Evolutionary conservation across 1,284 basidiomycete genomes (phyloP), one percentile per base, ranked within the genome.

Genomic region (Ustilago xerochloae): DNA sequence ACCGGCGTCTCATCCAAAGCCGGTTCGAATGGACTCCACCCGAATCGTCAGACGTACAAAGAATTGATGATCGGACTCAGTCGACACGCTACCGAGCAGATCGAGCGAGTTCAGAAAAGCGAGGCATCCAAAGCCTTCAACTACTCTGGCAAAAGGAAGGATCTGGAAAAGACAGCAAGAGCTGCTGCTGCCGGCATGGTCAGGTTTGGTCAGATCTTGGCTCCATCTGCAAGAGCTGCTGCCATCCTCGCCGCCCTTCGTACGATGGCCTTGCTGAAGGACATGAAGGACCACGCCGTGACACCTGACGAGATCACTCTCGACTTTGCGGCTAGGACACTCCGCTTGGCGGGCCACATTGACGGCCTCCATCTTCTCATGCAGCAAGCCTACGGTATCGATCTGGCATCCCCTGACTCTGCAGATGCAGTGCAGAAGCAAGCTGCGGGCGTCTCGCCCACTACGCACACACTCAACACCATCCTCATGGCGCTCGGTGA

Each of bases 401-500:
- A 83, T 43, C 48, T 84, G 12, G 43, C 60, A 26, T 36, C 73
- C 6, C 75, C 75, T 20, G 81, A 81, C 54, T 57, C 69, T 16
- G 48, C 45, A 6, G 41, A 32, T 12, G 26, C 51, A 20, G 38
- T 32, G n/a, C 41, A 58, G 38, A 49, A 32, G 36, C 47, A 57
- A 48, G 48, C 48, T 18, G 29, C 52, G 35, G 55, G 64, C 20
- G 5, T 61, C 15, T 47, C 62, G 16, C 74, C 77, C 10, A 78
- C 65, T 10, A 70, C 74, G 16, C 74, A 82, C 52, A 80, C 79
- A 12, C 77, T 84, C 56, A 81, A 83, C 59, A 82, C 79, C 22
- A 64, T 78, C 48, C 65, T 84, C 24, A 77, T 80, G 79, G 78
- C 81, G 20, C 75, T 84, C 22, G 82, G 81, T n/a, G 81, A 83